Evolutionary conservation across 768 basidiomycete species (phyloP), one percentile per base, ranked within the genome.

Genomic region (Sarcodon sp.): DNA sequence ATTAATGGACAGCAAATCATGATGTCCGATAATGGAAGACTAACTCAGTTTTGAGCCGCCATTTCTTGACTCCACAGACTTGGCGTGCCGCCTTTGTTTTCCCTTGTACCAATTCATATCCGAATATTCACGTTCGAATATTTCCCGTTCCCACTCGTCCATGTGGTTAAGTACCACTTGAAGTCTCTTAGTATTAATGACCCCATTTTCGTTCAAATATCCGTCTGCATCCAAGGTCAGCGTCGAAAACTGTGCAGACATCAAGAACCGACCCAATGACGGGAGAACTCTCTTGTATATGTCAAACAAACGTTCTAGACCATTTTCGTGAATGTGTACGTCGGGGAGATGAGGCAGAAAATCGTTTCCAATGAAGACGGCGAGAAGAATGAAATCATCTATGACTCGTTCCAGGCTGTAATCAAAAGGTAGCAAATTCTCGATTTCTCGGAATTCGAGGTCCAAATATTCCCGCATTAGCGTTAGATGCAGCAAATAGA

Each of bases 361-460:
- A 67, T 97, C 94, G 61, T 98, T 99, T 33, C 96, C 96, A 45
- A 98, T 83, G 57, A 99, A 99, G 27, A 98, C 90, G 18, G 92
- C 89, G 55, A 99, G 77, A 6, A 98, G 71, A 58, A 98, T 87
- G 65, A 98, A 98, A 68, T 99, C 96, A 64, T 99, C 94, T 60
- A 99, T 94, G 63, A 99, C 72, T 34, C 88, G 81, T 62, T 99
- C 96, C 53, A 98, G 76, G 59, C 72, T 85, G 64, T 98, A 98
- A 32, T 69, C 67, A 69, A 97, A 97, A 0, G 81, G 73, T 4
- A 92, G 67, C 15, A 69, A 57, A 1, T 73, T 70, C 50, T 75
- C 73, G 46, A 92, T 78, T 54, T 79, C 75, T 56, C 69, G 76
- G 65, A 99, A 99, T 63, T 99, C 96, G 53, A 96, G 76, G 64